A percentile compares a stretch with the other conserved stretches of the same genome.
Evolutionary conservation across 371 early-diverging fungal species (phyloP).

Genomic region (Mortierella sp.): DNA sequence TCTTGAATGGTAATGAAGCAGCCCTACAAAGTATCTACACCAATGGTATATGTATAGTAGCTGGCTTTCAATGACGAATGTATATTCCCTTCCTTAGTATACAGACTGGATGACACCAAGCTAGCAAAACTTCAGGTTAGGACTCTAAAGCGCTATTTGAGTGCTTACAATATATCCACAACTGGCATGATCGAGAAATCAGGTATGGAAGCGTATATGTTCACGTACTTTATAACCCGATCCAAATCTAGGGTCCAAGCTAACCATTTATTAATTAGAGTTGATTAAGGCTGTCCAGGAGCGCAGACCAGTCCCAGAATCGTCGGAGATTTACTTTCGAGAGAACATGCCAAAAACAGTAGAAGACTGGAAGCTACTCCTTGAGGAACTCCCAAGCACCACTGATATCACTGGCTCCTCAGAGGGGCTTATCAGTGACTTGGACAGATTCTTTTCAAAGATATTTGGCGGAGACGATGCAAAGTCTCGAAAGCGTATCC

Average conservation of each 20-base stretch:
- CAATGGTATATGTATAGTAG: not conserved
- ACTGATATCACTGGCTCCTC: not conserved
- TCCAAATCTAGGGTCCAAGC: not conserved
- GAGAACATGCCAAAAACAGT: slow-evolving; percentile 35
- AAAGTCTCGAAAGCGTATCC: not conserved
- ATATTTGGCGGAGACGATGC: slow-evolving; percentile 16
- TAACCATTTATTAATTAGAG: slow-evolving; percentile 15
- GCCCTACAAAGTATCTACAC: not conserved
- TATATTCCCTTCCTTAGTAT: slow-evolving; percentile 17
- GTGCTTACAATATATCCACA: slow-evolving; percentile 39
- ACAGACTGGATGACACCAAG: slow-evolving; percentile 26
- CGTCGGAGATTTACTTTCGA: slow-evolving; percentile 40
- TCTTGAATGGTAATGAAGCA: slow-evolving; percentile 26
- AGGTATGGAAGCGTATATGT: slow-evolving; percentile 12
- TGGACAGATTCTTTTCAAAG: slow-evolving; percentile 49
- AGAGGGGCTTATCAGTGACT: slow-evolving; percentile 16
- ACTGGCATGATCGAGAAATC: slow-evolving; percentile 36
- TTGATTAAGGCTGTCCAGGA: slow-evolving; percentile 40
- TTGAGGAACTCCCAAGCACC: slow-evolving; percentile 21
- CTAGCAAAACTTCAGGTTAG: slow-evolving; percentile 36
- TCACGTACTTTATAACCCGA: not conserved
- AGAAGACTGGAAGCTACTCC: slow-evolving; percentile 16
- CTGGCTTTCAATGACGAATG: not conserved
- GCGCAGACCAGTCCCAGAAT: slow-evolving; percentile 26
- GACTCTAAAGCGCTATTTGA: slow-evolving; percentile 45